Evolutionary conservation across 495 filamentous ascomycete genomes (phyloP).

Genomic region (Penicillium crystallinum): DNA sequence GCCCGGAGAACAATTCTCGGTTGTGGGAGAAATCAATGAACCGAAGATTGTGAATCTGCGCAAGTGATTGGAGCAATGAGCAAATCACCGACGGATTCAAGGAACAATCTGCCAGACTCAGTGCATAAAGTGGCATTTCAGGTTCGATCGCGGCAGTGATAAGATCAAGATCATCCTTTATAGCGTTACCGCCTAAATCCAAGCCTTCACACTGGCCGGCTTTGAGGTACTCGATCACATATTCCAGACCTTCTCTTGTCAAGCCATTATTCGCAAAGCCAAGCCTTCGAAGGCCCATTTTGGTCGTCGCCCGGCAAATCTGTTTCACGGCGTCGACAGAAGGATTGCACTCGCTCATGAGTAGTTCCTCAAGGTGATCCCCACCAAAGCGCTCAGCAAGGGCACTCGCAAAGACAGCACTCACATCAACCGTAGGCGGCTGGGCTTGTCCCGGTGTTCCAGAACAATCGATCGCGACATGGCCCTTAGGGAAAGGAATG

Average conservation of each 20-base stretch:
- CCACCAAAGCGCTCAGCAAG: slow-evolving; percentile 72
- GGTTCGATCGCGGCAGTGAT: slow-evolving; percentile 59
- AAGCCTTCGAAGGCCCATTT: slow-evolving; percentile 68
- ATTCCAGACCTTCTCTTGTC: slow-evolving; percentile 63
- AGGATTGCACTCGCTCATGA: slow-evolving; percentile 72
- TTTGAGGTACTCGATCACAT: slow-evolving; percentile 69
- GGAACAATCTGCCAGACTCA: slow-evolving; percentile 85
- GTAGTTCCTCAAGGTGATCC: slow-evolving; percentile 73
- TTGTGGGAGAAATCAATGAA: slow-evolving; percentile 94
- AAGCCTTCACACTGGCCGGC: slow-evolving; percentile 77
- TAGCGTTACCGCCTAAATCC: slow-evolving; percentile 89
- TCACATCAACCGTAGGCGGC: slow-evolving; percentile 37
- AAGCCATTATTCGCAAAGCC: slow-evolving; percentile 79
- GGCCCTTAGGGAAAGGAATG: slow-evolving; percentile 65
- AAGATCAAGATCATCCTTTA: slow-evolving; percentile 62
- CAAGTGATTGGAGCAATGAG: slow-evolving; percentile 69
- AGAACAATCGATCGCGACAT: slow-evolving; percentile 17
- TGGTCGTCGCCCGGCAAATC: slow-evolving; percentile 69
- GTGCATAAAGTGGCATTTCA: slow-evolving; percentile 64
- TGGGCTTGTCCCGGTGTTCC: neutral
- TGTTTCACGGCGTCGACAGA: slow-evolving; percentile 61
- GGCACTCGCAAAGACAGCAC: slow-evolving; percentile 63
- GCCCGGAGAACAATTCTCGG: slow-evolving; percentile 65
- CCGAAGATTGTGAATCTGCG: slow-evolving; percentile 66
- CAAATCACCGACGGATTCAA: slow-evolving; percentile 66